Base-by-base conservation (phyloP, 345 rosid species). In the Mallotus nudiflorus region DNA sequence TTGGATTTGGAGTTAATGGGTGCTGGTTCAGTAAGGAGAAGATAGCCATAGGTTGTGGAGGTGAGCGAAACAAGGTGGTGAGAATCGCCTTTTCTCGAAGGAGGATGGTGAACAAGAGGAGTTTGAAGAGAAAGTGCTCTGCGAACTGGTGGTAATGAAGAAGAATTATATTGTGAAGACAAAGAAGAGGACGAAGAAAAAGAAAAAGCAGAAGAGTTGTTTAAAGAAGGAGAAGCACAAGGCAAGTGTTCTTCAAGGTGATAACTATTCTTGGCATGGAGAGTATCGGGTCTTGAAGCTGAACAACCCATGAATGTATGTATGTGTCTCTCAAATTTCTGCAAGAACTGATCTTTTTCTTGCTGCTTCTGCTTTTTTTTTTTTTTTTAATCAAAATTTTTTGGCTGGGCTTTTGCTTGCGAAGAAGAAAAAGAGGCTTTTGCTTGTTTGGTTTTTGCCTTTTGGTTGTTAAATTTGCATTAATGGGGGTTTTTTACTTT, bases 31-130 rank as follows among this genome's bases (percentile, higher is more conserved):
- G 82, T 54, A 76, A 81, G 77, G 73, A 82, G 82, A 62, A 89
- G 89, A 52, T 97, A 93, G 68, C 97, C 97, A 65, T 93, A 93
- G 1, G 96, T 88, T 50, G 94, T 85, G 48, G 97, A 89, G 0
- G 91, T 93, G 66, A 93, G 82, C 1, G 94, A 89, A 24, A 93
- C 98, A 49, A 93, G 89, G 73, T 93, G 98, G 58, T 89, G 89
- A 57, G 91, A 85, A 49, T 91, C 98, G 66, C 98, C 97, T 78
- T 91, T 89, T 64, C 76, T 79, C 40, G 86, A 80, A 19, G 98
- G 97, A 9, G 89, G 98, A 68, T 93, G 97, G 65, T 93, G 97
- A 69, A 93, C 91, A 29, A 91, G 69, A 24, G 96, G 96, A 51
- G 88, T 78, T 14, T 84, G 84, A 40, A 86, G 84, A 9, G 96